Evolutionary conservation across 2,329 filamentous ascomycete species (phyloP).

Genomic region (Malbranchea zuffiana): DNA sequence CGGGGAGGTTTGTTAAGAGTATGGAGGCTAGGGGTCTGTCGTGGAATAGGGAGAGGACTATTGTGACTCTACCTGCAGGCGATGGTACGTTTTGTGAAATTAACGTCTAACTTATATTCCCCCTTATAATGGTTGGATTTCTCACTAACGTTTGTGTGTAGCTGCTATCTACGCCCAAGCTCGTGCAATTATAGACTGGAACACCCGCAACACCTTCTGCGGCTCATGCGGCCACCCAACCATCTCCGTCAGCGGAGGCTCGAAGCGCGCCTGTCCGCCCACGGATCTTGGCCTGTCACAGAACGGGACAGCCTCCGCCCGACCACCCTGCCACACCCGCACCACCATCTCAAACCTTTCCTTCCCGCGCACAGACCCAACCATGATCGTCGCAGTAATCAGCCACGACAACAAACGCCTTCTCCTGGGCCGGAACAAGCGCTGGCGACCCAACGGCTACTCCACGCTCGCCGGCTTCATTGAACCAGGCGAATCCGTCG

Average conservation of each 20-base stretch:
- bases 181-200: constrained; percentile 86
- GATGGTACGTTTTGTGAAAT: constrained; percentile 49
- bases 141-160: no score
- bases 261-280: constrained; percentile 36
- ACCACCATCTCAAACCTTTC: constrained; percentile 79
- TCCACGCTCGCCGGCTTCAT: constrained; percentile 79
- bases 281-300: constrained; percentile 29
- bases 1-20: constrained; percentile 48
- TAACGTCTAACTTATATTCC: no score
- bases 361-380: constrained; percentile 88
- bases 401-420: constrained; percentile 66
- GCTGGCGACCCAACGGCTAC: constrained; percentile 79
- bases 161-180: constrained; percentile 87
- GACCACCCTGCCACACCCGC: constrained; percentile 67
- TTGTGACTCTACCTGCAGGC: constrained; percentile 49
- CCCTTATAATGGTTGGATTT: no score
- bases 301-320: constrained; percentile 26
- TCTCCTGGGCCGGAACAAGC: constrained; percentile 72
- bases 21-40: constrained; percentile 51
- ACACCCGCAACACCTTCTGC: constrained; percentile 83
- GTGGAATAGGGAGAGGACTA: constrained; percentile 57
- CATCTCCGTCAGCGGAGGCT: constrained; percentile 40
- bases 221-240: constrained; percentile 77
- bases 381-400: constrained; percentile 88
- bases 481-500: constrained; percentile 73